phyloP scores from a whole-genome alignment of 2,329 filamentous ascomycete species.

The Gyromitra esculenta region DNA sequence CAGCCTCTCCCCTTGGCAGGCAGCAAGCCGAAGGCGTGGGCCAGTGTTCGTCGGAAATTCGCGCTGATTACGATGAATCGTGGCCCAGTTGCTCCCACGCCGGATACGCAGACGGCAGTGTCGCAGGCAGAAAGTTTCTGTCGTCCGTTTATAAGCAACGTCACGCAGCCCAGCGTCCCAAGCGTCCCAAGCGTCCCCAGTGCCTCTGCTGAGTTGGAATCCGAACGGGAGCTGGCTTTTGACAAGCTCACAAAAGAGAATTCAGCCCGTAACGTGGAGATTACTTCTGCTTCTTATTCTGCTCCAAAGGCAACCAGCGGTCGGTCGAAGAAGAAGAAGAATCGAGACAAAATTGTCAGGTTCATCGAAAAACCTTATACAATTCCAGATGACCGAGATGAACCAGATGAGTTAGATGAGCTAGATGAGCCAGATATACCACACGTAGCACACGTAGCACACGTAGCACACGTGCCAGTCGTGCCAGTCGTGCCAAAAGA shows the following conservation, averaged over 20 bases:
- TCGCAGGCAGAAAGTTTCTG: slow-evolving; percentile 41
- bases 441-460: no score
- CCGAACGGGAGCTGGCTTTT: slow-evolving; percentile 17
- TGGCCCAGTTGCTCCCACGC: not conserved
- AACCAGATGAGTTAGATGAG: not conserved
- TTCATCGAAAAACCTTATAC: slow-evolving; percentile 27
- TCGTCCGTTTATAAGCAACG: slow-evolving; percentile 18
- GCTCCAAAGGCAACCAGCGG: not conserved
- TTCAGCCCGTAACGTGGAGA: slow-evolving; percentile 31
- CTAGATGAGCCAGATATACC: not conserved
- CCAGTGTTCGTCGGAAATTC: slow-evolving; percentile 41
- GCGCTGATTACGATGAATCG: slow-evolving; percentile 29
- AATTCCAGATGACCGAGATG: slow-evolving; percentile 15
- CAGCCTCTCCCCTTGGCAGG: slow-evolving; percentile 8
- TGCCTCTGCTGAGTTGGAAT: not conserved
- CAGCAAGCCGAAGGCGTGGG: slow-evolving; percentile 32
- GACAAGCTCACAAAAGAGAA: slow-evolving; percentile 27
- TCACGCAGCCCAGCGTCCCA: not conserved
- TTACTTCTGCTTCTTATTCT: slow-evolving; percentile 15
- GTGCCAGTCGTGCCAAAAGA: not conserved
- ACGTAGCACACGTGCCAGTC: not conserved
- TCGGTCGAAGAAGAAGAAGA: slow-evolving; percentile 25
- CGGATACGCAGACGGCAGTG: slow-evolving; percentile 5
- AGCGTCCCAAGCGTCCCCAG: not conserved
- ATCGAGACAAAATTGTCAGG: slow-evolving; percentile 15